A percentile compares a stretch with the other conserved stretches of the same genome.
Evolutionary conservation across 2,329 filamentous ascomycete genomes (phyloP).

Genomic region (Arthroderma sp.): DNA sequence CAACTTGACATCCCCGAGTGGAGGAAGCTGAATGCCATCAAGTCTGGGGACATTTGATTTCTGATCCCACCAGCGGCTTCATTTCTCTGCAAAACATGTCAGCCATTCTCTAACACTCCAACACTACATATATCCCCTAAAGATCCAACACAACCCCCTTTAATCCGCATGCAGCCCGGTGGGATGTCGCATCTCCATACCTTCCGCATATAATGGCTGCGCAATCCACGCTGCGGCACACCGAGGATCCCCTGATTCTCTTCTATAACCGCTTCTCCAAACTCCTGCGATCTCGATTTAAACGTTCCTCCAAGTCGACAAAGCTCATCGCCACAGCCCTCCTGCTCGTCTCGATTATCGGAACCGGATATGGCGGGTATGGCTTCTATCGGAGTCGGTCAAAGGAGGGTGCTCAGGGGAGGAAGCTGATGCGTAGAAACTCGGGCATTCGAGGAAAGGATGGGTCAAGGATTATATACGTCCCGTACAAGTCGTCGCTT

Average conservation of each 20-base stretch:
- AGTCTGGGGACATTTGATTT: no score
- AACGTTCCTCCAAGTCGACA: constrained; percentile 54
- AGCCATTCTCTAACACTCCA: no score
- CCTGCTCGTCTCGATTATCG: constrained; percentile 64
- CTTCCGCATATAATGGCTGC: constrained; percentile 51
- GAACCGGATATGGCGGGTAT: constrained; percentile 63
- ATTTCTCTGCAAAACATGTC: no score
- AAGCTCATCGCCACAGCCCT: constrained; percentile 64
- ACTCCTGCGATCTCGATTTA: constrained; percentile 39
- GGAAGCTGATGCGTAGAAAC: constrained; percentile 73
- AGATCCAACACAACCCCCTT: no score
- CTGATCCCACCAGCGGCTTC: no score
- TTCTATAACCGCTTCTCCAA: constrained; percentile 42
- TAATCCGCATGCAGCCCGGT: no score
- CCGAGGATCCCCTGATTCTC: constrained; percentile 51
- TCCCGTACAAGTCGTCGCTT: constrained; percentile 56
- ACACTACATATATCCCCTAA: no score
- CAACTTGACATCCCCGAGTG: no score
- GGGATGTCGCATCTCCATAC: no score
- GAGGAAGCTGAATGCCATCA: no score
- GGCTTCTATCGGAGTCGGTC: constrained; percentile 61
- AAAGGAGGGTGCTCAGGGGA: constrained; percentile 69
- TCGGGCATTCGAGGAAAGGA: constrained; percentile 90
- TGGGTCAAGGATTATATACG: constrained; percentile 86
- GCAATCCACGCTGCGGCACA: constrained; percentile 66